Evolutionary conservation across 176 grass and related monocot species (phyloP).

Genomic region (Avena insularis): DNA sequence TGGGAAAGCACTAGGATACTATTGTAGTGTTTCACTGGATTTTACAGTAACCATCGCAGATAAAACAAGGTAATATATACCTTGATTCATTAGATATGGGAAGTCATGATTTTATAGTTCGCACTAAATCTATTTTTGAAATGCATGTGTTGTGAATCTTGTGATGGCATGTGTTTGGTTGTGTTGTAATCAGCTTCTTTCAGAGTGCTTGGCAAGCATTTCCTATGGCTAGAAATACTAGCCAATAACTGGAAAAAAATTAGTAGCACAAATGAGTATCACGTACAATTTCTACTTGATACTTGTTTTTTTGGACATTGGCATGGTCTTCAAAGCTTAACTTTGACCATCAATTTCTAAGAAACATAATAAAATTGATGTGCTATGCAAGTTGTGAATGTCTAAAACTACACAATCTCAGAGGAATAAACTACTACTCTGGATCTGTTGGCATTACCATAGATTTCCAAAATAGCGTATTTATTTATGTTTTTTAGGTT

Average conservation of each 20-base stretch:
- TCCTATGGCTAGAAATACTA: neutral
- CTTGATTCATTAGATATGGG: neutral
- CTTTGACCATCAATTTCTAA: neutral
- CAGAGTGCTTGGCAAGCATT: neutral
- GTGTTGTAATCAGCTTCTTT: neutral
- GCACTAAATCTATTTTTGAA: neutral
- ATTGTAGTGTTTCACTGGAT: neutral
- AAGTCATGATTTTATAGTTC: neutral
- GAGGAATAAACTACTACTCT: too few relatives aligned
- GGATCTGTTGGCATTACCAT: too few relatives aligned
- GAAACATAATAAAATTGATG: neutral
- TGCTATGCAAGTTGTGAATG: neutral
- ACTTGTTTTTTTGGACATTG: neutral
- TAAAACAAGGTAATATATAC: neutral
- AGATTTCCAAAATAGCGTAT: too few relatives aligned
- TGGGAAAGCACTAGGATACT: neutral
- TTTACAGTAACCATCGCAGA: neutral
- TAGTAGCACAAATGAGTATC: slow-evolving; percentile 4
- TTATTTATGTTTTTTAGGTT: too few relatives aligned
- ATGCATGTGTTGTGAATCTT: neutral
- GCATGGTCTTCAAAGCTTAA: neutral
- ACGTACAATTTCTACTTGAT: neutral
- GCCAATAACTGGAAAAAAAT: neutral
- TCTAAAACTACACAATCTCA: too few relatives aligned
- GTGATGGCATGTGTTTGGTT: neutral